phyloP scores from a whole-genome alignment of 495 filamentous ascomycete species.

The Hyaloscypha finlandica region DNA sequence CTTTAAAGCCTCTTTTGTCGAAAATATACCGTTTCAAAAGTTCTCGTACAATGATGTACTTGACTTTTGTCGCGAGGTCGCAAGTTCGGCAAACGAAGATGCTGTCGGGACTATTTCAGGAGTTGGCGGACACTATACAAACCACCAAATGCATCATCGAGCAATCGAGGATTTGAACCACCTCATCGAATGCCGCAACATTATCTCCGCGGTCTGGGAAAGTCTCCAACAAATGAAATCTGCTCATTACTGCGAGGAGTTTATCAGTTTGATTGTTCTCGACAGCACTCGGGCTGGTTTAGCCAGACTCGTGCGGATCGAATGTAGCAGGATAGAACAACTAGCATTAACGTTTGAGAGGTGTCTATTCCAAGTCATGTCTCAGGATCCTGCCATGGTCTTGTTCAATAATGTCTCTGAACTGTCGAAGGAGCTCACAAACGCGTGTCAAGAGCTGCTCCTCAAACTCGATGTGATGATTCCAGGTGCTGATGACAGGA shows the following conservation, averaged over 20 bases:
- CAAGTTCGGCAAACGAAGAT: constrained; percentile 10
- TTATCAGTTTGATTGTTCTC: constrained; percentile 14
- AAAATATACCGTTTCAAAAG: constrained; percentile 9
- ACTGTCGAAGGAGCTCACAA: neutral
- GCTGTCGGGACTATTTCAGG: neutral
- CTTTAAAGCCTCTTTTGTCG: constrained; percentile 6
- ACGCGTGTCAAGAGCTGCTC: constrained; percentile 2
- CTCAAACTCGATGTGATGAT: constrained; percentile 1
- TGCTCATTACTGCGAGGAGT: constrained; percentile 2
- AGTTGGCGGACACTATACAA: neutral
- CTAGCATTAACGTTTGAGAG: constrained; percentile 4
- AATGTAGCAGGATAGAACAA: constrained; percentile 10
- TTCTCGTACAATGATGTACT: neutral
- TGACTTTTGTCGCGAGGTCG: constrained; percentile 1
- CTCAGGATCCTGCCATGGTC: neutral
- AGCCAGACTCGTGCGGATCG: constrained; percentile 9
- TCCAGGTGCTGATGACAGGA: neutral
- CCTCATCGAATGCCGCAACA: constrained; percentile 15
- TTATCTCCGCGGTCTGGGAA: constrained; percentile 7
- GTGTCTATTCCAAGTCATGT: neutral
- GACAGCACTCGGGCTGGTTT: constrained; percentile 6
- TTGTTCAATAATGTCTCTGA: neutral
- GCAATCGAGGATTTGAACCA: neutral
- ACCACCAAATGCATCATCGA: constrained; percentile 9
- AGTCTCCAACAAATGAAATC: constrained; percentile 8